Conservation (phyloP, 192 early-diverging fungal species). For the Spizellomyces punctatus region DNA sequence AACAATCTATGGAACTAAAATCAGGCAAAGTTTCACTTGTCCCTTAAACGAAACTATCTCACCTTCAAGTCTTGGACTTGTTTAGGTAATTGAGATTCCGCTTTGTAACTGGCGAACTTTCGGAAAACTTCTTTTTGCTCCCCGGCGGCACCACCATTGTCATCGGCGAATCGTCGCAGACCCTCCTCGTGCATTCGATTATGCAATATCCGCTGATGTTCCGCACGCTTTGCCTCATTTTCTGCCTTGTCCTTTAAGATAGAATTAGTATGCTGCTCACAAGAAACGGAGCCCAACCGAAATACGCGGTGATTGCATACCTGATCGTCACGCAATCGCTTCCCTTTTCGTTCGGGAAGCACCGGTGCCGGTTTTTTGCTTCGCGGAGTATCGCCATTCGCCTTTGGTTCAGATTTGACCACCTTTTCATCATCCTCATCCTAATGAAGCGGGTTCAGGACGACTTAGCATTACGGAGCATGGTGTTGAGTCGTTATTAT, state of each 20-base stretch:
- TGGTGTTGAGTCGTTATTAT: too few relatives aligned
- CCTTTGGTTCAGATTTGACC: conserved; percentile 24
- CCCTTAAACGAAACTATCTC: not conserved
- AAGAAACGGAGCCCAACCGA: not conserved
- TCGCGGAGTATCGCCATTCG: not conserved
- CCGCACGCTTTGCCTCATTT: conserved; percentile 70
- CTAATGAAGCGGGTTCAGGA: too few relatives aligned
- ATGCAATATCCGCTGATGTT: conserved; percentile 89
- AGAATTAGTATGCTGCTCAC: too few relatives aligned
- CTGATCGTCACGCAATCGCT: not conserved
- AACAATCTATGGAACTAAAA: conserved; percentile 61
- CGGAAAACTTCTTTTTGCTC: conserved; percentile 76
- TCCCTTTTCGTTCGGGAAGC: conserved; percentile 3
- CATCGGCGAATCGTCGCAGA: conserved; percentile 74
- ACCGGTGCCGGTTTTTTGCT: conserved; percentile 11
- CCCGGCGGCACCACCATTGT: conserved; percentile 52
- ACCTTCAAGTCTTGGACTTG: conserved; percentile 73
- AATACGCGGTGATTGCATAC: conserved; percentile 23
- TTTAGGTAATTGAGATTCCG: conserved; percentile 84
- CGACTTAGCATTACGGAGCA: too few relatives aligned
- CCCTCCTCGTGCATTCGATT: conserved; percentile 77
- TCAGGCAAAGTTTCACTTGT: not conserved
- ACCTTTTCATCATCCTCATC: conserved; percentile 43
- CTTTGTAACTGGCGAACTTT: conserved; percentile 95
- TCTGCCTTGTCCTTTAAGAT: conserved; percentile 25